These are phyloP conservation scores for Rauvolfia tetraphylla DNA, from an alignment of 257 asterid genomes.

Conservation along the genomic window DNA sequence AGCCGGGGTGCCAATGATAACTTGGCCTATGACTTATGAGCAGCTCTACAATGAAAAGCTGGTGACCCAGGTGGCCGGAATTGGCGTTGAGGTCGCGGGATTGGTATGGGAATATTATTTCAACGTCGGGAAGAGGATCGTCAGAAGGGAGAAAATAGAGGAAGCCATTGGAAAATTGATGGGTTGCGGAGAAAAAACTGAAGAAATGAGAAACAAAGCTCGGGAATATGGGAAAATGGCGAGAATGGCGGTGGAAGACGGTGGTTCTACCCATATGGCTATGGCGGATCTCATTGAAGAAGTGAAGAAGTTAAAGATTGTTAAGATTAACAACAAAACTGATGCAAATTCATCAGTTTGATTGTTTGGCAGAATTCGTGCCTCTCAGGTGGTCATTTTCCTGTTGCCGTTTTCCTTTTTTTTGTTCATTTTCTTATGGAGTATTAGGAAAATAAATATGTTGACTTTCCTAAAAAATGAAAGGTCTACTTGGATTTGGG, in stretches of 20 bases:
- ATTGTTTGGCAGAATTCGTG: too few relatives aligned
- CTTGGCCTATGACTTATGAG: constrained; percentile 22
- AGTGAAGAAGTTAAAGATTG: neutral
- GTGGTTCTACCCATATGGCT: constrained; percentile 10
- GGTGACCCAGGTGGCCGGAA: constrained; percentile 16
- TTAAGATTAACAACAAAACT: too few relatives aligned
- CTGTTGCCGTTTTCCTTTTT: too few relatives aligned
- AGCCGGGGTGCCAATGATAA: constrained; percentile 18
- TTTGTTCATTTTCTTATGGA: too few relatives aligned
- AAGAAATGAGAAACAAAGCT: constrained; percentile 38
- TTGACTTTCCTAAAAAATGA: too few relatives aligned
- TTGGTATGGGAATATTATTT: constrained; percentile 25
- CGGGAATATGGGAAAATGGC: constrained; percentile 31
- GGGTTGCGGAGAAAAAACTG: constrained; percentile 18
- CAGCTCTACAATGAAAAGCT: constrained; percentile 17
- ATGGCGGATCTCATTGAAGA: neutral
- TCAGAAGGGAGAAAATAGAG: constrained; percentile 26
- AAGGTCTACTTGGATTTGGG: too few relatives aligned
- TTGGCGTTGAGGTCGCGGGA: constrained; percentile 9
- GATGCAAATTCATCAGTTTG: too few relatives aligned
- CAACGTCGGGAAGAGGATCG: constrained; percentile 19
- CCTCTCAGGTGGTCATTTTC: too few relatives aligned
- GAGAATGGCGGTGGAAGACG: constrained; percentile 28
- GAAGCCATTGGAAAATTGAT: constrained; percentile 11
- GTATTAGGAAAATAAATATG: too few relatives aligned